Conservation (phyloP, 495 filamentous ascomycete genomes). For the Xylaria venustula region DNA sequence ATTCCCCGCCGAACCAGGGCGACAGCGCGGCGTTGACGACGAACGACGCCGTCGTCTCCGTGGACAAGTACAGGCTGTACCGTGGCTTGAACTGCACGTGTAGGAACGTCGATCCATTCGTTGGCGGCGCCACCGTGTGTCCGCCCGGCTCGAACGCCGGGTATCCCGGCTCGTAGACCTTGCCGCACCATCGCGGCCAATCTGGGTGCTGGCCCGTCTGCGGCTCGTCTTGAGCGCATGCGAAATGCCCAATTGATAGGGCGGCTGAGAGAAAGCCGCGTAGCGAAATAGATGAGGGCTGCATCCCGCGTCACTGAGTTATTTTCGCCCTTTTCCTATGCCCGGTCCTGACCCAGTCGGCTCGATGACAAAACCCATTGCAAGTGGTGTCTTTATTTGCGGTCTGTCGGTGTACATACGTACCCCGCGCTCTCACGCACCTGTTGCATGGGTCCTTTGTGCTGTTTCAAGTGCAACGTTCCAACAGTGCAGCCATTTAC, state of each 20-base stretch:
- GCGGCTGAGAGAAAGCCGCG: slow-evolving; percentile 2
- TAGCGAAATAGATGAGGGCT: background rate
- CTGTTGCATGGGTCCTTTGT: too few relatives aligned
- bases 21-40: slow-evolving; percentile 60
- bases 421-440: too few relatives aligned
- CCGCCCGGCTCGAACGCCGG: slow-evolving; percentile 62
- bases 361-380: too few relatives aligned
- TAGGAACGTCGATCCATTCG: slow-evolving; percentile 44
- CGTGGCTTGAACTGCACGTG: slow-evolving; percentile 59
- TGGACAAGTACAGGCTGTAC: slow-evolving; percentile 59
- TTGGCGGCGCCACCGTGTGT: slow-evolving; percentile 46
- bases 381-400: too few relatives aligned
- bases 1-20: slow-evolving; percentile 45
- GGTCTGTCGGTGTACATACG: too few relatives aligned
- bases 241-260: background rate
- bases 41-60: slow-evolving; percentile 53
- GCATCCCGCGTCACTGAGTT: slow-evolving; percentile 1
- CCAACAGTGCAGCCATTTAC: too few relatives aligned
- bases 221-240: slow-evolving; percentile 27
- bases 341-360: too few relatives aligned
- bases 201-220: slow-evolving; percentile 44
- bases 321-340: too few relatives aligned
- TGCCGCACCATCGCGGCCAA: slow-evolving; percentile 59
- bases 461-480: too few relatives aligned
- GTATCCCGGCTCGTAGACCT: slow-evolving; percentile 56